Percentiles rank a stretch among this genome's conserved stretches.
Conservation (phyloP, 805 yeast species). For the Tetrapisispora nanseiensis region DNA sequence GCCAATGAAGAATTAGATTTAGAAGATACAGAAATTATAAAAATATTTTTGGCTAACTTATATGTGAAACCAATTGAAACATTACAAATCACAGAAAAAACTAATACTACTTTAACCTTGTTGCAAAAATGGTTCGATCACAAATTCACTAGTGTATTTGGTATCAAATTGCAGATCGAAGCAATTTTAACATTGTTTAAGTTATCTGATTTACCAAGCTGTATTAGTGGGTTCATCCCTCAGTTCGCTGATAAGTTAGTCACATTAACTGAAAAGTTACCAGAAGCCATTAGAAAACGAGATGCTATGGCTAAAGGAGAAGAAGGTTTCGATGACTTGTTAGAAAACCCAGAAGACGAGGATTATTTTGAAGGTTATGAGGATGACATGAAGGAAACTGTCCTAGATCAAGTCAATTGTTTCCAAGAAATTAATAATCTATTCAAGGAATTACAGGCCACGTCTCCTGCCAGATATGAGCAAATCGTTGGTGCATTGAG, state of each 20-base stretch:
- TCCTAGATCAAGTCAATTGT: constrained; percentile 66
- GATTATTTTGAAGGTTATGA: constrained; percentile 55
- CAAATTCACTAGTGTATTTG: constrained; percentile 58
- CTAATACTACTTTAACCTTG: constrained; percentile 37
- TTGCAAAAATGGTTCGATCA: constrained; percentile 58
- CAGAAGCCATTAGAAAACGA: constrained; percentile 59
- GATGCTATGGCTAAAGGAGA: constrained; percentile 52
- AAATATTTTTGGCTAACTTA: constrained; percentile 53
- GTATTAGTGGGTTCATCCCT: constrained; percentile 31
- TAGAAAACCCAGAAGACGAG: constrained; percentile 19
- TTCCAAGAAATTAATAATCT: constrained; percentile 54
- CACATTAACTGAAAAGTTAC: constrained; percentile 47
- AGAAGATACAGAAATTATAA: constrained; percentile 40
- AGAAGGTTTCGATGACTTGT: constrained; percentile 26
- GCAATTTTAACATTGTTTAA: constrained; percentile 49
- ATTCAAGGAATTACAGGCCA: constrained; percentile 38
- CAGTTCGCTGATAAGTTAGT: constrained; percentile 46
- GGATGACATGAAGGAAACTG: constrained; percentile 69
- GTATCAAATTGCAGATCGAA: constrained; percentile 60
- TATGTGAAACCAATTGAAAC: constrained; percentile 52
- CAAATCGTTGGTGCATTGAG: constrained; percentile 22
- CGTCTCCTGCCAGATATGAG: constrained; percentile 38
- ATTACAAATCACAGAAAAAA: constrained; percentile 40
- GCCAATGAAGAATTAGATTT: constrained; percentile 29
- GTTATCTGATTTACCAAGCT: constrained; percentile 32